These are phyloP conservation scores for Penicillium dipodomyicola DNA, from an alignment of 495 filamentous ascomycete species.

Conservation along the genomic window DNA sequence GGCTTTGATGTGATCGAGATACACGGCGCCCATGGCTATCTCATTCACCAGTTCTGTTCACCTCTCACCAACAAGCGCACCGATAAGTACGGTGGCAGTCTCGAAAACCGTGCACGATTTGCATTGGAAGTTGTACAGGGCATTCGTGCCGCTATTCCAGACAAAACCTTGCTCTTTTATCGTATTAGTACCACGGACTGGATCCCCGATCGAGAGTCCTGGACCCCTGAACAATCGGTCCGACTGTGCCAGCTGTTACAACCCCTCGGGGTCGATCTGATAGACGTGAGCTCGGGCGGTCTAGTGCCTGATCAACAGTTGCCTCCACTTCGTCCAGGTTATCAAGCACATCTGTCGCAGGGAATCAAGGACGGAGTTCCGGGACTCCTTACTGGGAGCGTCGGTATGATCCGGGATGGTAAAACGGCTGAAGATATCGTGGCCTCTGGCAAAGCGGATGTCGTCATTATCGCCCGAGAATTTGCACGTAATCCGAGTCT, in stretches of 20 bases:
- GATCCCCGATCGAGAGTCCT: background rate
- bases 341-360: background rate
- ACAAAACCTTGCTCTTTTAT: background rate
- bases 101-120: constrained; percentile 58
- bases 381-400: background rate
- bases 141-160: constrained; percentile 34
- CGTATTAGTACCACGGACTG: background rate
- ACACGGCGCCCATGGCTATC: constrained; percentile 59
- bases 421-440: background rate
- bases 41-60: constrained; percentile 58
- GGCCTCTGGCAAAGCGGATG: background rate
- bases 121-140: constrained; percentile 53
- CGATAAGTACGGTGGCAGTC: constrained; percentile 60
- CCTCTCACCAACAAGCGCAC: constrained; percentile 56
- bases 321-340: background rate
- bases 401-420: background rate
- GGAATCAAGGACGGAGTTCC: background rate
- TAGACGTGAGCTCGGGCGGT: background rate
- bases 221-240: background rate
- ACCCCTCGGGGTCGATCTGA: background rate
- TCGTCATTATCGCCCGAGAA: background rate
- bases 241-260: background rate
- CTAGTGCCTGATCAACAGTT: background rate
- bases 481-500: background rate
- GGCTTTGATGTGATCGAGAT: constrained; percentile 54